Evolutionary conservation across 2,329 filamentous ascomycete species (phyloP).

Genomic region (Aureobasidium subglaciale): DNA sequence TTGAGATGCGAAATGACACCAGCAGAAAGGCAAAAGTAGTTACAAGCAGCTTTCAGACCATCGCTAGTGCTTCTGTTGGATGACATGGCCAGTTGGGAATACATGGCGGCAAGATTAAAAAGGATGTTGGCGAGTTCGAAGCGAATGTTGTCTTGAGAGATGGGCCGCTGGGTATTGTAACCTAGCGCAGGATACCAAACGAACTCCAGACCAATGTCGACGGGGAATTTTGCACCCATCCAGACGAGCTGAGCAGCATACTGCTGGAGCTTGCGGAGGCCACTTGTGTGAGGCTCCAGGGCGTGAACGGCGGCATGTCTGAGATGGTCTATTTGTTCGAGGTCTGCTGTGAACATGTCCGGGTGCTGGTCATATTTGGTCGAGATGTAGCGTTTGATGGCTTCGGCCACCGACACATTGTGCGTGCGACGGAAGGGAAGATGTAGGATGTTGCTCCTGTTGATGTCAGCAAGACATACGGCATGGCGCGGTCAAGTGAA

Average conservation of each 20-base stretch:
- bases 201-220: slow-evolving; percentile 92
- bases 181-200: slow-evolving; percentile 92
- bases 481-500: neutral
- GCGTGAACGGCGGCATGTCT: slow-evolving; percentile 83
- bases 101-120: slow-evolving; percentile 88
- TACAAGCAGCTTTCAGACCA: slow-evolving; percentile 79
- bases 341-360: slow-evolving; percentile 88
- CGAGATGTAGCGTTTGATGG: slow-evolving; percentile 92
- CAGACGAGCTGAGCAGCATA: slow-evolving; percentile 92
- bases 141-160: slow-evolving; percentile 58
- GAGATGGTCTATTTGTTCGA: slow-evolving; percentile 76
- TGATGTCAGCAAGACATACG: neutral
- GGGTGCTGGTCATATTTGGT: slow-evolving; percentile 98
- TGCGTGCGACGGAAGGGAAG: slow-evolving; percentile 85
- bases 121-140: slow-evolving; percentile 89
- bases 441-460: slow-evolving; percentile 55
- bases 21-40: slow-evolving; percentile 81
- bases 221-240: slow-evolving; percentile 91
- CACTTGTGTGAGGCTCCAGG: slow-evolving; percentile 78
- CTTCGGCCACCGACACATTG: slow-evolving; percentile 67
- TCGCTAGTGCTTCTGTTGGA: slow-evolving; percentile 72
- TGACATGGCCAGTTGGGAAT: slow-evolving; percentile 81
- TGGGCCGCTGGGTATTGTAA: slow-evolving; percentile 73
- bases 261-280: slow-evolving; percentile 76
- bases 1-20: slow-evolving; percentile 77